Percentiles rank a stretch among this genome's conserved stretches.
phyloP scores from a whole-genome alignment of 108 stramenopile genomes.

The Cylindrotheca closterium region DNA sequence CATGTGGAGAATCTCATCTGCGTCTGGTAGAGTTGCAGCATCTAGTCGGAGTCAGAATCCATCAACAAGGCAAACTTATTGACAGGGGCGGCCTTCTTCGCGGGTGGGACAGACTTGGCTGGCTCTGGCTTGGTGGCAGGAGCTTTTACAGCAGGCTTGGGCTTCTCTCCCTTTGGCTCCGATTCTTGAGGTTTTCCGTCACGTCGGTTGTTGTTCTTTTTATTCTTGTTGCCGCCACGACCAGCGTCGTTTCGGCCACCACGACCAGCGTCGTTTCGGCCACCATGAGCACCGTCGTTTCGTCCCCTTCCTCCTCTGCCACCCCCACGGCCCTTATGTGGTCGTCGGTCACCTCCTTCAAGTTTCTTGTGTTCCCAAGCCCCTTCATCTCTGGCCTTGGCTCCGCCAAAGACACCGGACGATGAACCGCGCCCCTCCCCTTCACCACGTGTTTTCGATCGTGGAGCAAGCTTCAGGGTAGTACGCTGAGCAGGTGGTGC shows the following conservation, averaged over 20 bases:
- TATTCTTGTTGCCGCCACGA: slow-evolving; percentile 4
- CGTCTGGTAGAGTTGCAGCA: too few species aligned
- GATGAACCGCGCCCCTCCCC: background rate
- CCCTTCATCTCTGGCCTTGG: slow-evolving; percentile 64
- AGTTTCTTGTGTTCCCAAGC: slow-evolving; percentile 37
- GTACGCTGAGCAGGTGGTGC: slow-evolving; percentile 40
- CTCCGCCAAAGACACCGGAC: slow-evolving; percentile 71
- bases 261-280: background rate
- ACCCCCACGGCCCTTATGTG: slow-evolving; percentile 12
- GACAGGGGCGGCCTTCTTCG: slow-evolving; percentile 21
- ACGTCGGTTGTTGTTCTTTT: slow-evolving; percentile 7
- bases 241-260: background rate
- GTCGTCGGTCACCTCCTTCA: background rate
- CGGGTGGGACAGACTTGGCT: background rate
- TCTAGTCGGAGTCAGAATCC: slow-evolving; percentile 45
- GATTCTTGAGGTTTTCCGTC: slow-evolving; percentile 11
- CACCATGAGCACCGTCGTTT: background rate
- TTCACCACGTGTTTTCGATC: slow-evolving; percentile 62
- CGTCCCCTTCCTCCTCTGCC: background rate
- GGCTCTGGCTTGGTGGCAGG: slow-evolving; percentile 8
- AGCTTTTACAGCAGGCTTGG: slow-evolving; percentile 7
- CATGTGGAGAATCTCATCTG: too few species aligned
- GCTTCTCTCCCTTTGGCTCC: slow-evolving; percentile 4
- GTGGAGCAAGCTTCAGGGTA: slow-evolving; percentile 61
- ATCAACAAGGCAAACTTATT: slow-evolving; percentile 48